Percentiles rank a stretch among this genome's conserved stretches.
Conservation (phyloP, 192 early-diverging fungal genomes). For the Dimargaris verticillata region DNA sequence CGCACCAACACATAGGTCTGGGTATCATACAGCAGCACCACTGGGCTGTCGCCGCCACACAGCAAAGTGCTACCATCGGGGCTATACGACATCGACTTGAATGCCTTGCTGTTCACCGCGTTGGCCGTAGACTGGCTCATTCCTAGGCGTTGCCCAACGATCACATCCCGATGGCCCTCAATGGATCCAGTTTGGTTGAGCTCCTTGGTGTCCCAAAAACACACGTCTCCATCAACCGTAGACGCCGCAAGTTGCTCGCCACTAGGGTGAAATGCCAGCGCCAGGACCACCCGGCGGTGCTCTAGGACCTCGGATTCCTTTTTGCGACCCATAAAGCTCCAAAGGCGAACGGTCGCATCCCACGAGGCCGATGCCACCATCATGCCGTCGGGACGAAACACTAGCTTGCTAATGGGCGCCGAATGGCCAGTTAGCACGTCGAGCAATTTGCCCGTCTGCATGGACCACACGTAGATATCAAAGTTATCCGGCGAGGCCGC, state of each 20-base stretch:
- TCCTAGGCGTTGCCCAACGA: slow-evolving; percentile 57
- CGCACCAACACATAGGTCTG: slow-evolving; percentile 53
- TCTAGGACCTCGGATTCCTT: slow-evolving; percentile 59
- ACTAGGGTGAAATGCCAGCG: slow-evolving; percentile 77
- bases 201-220: slow-evolving; percentile 81
- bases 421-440: slow-evolving; percentile 88
- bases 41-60: slow-evolving; percentile 88
- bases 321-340: slow-evolving; percentile 87
- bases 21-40: slow-evolving; percentile 89
- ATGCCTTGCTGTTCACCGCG: slow-evolving; percentile 65
- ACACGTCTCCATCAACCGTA: slow-evolving; percentile 83
- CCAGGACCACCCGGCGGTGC: slow-evolving; percentile 70
- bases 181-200: slow-evolving; percentile 54
- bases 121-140: slow-evolving; percentile 72
- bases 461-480: slow-evolving; percentile 96
- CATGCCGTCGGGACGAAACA: slow-evolving; percentile 72
- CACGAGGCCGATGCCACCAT: slow-evolving; percentile 75
- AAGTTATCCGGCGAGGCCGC: slow-evolving; percentile 88
- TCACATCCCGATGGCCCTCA: slow-evolving; percentile 86
- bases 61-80: slow-evolving; percentile 84
- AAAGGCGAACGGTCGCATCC: slow-evolving; percentile 77
- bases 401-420: slow-evolving; percentile 70
- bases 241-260: slow-evolving; percentile 72
- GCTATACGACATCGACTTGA: slow-evolving; percentile 86
- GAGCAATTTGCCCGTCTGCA: slow-evolving; percentile 94